A percentile compares a stretch with the other conserved stretches of the same genome.
These are phyloP conservation scores for Fragilaria crotonensis DNA, from an alignment of 108 stramenopile species.

Conservation along the genomic window DNA sequence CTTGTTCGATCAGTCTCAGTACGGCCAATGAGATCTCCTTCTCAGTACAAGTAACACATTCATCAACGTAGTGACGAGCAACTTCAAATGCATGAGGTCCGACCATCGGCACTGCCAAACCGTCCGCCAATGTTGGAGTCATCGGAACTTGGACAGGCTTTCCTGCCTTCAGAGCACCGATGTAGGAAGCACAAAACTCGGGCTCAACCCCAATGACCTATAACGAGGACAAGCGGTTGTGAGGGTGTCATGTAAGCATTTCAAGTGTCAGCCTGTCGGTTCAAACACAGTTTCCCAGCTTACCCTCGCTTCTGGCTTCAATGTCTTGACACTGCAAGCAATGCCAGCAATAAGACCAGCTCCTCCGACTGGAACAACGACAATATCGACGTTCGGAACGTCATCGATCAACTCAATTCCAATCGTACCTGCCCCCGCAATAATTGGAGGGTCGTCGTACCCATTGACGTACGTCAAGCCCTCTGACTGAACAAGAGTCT, in stretches of 20 bases:
- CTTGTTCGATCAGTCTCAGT: slow-evolving; percentile 89
- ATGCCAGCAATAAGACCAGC: slow-evolving; percentile 94
- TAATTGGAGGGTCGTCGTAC: slow-evolving; percentile 95
- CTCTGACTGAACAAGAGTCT: slow-evolving; percentile 46
- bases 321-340: slow-evolving; percentile 88
- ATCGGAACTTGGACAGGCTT: slow-evolving; percentile 53
- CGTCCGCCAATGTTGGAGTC: slow-evolving; percentile 90
- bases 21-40: slow-evolving; percentile 88
- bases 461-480: slow-evolving; percentile 87
- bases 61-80: slow-evolving; percentile 84
- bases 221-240: too few relatives aligned
- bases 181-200: slow-evolving; percentile 81
- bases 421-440: slow-evolving; percentile 97
- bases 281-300: not conserved
- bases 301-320: slow-evolving; percentile 79
- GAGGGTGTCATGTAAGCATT: too few relatives aligned
- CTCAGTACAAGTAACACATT: slow-evolving; percentile 72
- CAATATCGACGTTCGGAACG: slow-evolving; percentile 86
- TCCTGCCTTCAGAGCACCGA: slow-evolving; percentile 80
- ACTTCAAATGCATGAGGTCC: slow-evolving; percentile 90
- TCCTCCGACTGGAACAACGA: slow-evolving; percentile 94
- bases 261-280: slow-evolving; percentile 33
- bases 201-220: slow-evolving; percentile 94
- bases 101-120: slow-evolving; percentile 91
- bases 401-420: slow-evolving; percentile 95